phyloP scores from a whole-genome alignment of 2,329 filamentous ascomycete genomes.

The Colletotrichum spinosum region DNA sequence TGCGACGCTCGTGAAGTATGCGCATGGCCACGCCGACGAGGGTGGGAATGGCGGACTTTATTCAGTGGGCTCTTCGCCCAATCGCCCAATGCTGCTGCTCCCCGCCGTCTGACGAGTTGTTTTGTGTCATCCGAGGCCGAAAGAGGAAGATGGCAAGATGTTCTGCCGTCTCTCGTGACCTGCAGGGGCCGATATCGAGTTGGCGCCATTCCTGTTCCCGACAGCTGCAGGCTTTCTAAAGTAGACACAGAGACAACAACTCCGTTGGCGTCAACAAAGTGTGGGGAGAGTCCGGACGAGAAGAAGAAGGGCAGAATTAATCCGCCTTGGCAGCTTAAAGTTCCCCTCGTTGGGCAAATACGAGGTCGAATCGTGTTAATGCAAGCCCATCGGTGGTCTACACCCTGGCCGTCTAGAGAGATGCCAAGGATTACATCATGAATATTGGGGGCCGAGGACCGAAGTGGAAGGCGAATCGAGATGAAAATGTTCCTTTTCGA shows the following conservation, averaged over 20 bases:
- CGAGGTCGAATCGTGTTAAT: slow-evolving; percentile 3
- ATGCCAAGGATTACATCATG: slow-evolving; percentile 8
- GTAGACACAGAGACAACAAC: neutral
- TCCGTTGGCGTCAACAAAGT: neutral
- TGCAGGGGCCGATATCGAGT: neutral
- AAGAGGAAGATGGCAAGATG: neutral
- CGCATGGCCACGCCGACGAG: slow-evolving; percentile 4
- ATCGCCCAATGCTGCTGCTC: neutral
- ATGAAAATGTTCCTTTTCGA: neutral
- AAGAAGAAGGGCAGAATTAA: slow-evolving; percentile 21
- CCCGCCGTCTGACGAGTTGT: slow-evolving; percentile 15
- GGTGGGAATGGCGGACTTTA: slow-evolving; percentile 18
- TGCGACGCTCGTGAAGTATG: neutral
- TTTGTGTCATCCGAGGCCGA: neutral
- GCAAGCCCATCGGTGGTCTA: slow-evolving; percentile 4
- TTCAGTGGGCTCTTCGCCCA: slow-evolving; percentile 26
- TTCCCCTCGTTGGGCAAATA: slow-evolving; percentile 24
- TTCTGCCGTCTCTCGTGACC: neutral
- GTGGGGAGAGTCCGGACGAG: slow-evolving; percentile 19
- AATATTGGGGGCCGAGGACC: slow-evolving; percentile 5
- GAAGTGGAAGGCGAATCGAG: neutral
- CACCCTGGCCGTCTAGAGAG: neutral
- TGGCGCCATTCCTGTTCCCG: neutral
- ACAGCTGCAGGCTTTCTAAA: neutral
- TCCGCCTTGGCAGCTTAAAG: slow-evolving; percentile 28